Base-by-base conservation (phyloP, 2,329 filamentous ascomycete species). In the Aureobasidium sp. region DNA sequence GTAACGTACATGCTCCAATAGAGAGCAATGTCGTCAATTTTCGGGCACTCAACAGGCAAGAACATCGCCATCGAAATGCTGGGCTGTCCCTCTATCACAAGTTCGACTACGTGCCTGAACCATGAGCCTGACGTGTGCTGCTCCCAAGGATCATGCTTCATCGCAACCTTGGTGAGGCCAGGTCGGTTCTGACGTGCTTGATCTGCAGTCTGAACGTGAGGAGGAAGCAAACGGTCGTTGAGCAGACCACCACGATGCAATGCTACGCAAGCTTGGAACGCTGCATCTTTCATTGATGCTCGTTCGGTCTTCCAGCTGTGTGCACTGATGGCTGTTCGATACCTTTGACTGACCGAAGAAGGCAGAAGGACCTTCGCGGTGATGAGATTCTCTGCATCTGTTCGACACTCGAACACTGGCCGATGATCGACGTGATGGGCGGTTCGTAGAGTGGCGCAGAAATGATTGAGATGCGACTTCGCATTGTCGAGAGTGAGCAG, bases 241-340 rank as follows among this genome's bases (percentile, higher is more conserved):
- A 97, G 74, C 5, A 97, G 77, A 0, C 88, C 87, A 29, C 83
- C 87, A 8, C 82, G 68, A 70, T 93, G 86, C 0, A 97, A 78
- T 5, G 79, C 79, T 26, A 83, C 75, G 69, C 92, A 96, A 0
- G 92, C 89, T 69, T 90, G 84, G 65, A 96, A 94, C 0, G 90
- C 88, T 0, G 88, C 90, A 72, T 97, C 93, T 69, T 88, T 90
- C 67, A 80, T 85, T 0, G 92, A 91, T 67, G 84, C 85, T 63
- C 80, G 83, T 69, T 94, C 87, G 0, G 86, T 89, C 12, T 67
- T 73, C 92, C 92, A 97, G n/a, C 72, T 65, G 17, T 88, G 83
- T 10, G 91, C 73, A 13, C 80, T 72, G 4, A n/a, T 26, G 12
- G 62, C 62, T 12, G 17, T 41, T 29, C 64, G 41, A 24, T 63